Base-by-base conservation (phyloP, 2,329 filamentous ascomycete genomes). In the Hymenoscyphus albidus region DNA sequence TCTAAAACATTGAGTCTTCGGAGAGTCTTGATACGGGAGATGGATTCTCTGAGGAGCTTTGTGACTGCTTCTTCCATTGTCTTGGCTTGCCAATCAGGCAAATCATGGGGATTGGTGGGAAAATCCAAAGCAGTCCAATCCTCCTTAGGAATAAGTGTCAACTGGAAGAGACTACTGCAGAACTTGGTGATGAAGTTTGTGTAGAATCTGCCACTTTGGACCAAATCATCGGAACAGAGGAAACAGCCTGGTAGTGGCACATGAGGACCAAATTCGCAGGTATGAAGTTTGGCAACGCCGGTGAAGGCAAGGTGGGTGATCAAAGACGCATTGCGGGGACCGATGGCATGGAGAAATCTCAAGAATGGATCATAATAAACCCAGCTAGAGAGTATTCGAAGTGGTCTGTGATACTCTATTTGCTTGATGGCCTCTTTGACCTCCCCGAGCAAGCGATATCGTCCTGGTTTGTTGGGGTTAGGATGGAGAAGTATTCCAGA, bases 291-390 rank as follows among this genome's bases (percentile, higher is more conserved):
- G 7, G 61, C 62, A 3, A 31, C 35, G 14, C 44, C 62, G 12
- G 27, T 4, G 27, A 64, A 64, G 14, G 13, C 39, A 35, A 61
- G 32, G 12, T 59, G 31, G 38, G 57, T 60, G 16, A 64, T 16
- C 39, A 60, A n/a, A 16, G 44, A n/a, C 6, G 62, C 58, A 27
- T 57, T 42, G 9, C 18, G 14, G 2, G 59, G 54, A 5, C 67
- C 64, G 39, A 70, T 69, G 0, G 44, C 38, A 59, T 64, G 61
- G 5, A 68, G 40, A 22, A 65, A 70, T 18, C 65, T 55, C 1
- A 68, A 56, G 57, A 70, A 69, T 5, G 14, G 58, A 39, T 67
- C 64, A 31, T 62, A 59, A 31, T 67, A 68, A 0, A 62, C 40
- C 67, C 66, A 68, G 0, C 65, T 63, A 4, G 16, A 38, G 1